Conservation (phyloP, 2,329 filamentous ascomycete species). For the Akanthomyces dipterigenus region DNA sequence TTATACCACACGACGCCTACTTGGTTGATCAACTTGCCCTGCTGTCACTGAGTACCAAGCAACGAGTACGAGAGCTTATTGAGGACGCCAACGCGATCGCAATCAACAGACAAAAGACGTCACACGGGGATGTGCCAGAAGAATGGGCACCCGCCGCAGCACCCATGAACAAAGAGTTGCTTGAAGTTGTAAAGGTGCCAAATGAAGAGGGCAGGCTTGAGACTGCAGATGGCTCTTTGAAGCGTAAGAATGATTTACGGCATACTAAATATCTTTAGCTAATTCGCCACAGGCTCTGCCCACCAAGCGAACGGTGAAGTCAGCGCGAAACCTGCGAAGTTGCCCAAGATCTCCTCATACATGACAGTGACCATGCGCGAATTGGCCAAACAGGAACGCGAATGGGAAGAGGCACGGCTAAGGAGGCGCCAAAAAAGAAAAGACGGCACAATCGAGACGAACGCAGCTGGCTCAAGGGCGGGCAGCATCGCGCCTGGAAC, state of each 20-base stretch:
- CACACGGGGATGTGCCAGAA: constrained; percentile 70
- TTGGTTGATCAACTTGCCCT: constrained; percentile 78
- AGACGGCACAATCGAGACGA: constrained; percentile 48
- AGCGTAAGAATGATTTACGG: constrained; percentile 45
- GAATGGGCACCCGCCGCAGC: constrained; percentile 69
- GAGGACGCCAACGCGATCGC: constrained; percentile 70
- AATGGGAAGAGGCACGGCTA: constrained; percentile 65
- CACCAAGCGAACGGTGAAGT: constrained; percentile 28
- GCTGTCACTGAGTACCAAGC: constrained; percentile 74
- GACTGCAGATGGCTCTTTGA: constrained; percentile 45
- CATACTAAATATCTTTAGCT: background rate
- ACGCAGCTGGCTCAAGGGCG: constrained; percentile 41
- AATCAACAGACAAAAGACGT: constrained; percentile 64
- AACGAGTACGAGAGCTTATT: constrained; percentile 66
- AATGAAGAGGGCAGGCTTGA: constrained; percentile 20
- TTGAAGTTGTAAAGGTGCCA: constrained; percentile 23
- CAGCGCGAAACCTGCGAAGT: constrained; percentile 39
- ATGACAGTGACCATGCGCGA: constrained; percentile 51
- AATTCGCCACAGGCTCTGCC: constrained; percentile 31
- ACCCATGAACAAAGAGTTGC: constrained; percentile 36
- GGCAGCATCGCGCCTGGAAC: constrained; percentile 54
- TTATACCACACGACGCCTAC: constrained; percentile 67
- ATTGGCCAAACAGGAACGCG: constrained; percentile 58
- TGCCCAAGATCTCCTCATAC: constrained; percentile 44
- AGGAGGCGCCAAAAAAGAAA: constrained; percentile 59